Conservation (phyloP, 2,329 filamentous ascomycete species). For the Verticillium nubilum region DNA sequence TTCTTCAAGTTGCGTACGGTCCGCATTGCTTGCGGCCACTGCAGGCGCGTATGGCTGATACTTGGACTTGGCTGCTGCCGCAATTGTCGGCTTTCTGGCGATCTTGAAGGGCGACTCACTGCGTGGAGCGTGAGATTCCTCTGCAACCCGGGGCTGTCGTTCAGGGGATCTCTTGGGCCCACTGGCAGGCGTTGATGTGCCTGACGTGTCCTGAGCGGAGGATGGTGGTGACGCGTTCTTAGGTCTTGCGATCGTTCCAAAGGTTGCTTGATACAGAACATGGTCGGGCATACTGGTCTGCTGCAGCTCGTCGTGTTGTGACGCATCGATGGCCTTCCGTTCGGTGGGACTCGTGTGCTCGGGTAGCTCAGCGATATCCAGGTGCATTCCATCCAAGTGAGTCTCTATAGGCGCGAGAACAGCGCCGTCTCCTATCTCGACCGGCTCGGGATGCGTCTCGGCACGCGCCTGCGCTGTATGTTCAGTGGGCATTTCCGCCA, state of each 20-base stretch:
- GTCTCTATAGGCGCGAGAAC: slow-evolving; percentile 30
- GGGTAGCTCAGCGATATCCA: slow-evolving; percentile 32
- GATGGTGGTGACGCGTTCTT: background rate
- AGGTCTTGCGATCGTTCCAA: slow-evolving; percentile 10
- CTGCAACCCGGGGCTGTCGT: background rate
- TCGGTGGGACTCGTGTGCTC: slow-evolving; percentile 24
- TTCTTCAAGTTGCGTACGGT: background rate
- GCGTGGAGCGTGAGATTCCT: background rate
- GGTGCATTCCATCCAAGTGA: slow-evolving; percentile 9
- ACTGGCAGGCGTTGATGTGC: background rate
- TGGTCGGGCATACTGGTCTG: slow-evolving; percentile 9
- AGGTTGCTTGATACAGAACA: slow-evolving; percentile 10
- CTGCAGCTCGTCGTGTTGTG: slow-evolving; percentile 9
- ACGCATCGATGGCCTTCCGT: slow-evolving; percentile 6
- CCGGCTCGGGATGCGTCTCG: slow-evolving; percentile 36
- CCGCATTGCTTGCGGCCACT: background rate
- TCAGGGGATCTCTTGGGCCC: background rate
- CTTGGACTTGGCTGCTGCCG: background rate
- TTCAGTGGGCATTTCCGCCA: slow-evolving; percentile 43
- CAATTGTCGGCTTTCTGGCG: slow-evolving; percentile 9
- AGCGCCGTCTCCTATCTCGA: slow-evolving; percentile 37
- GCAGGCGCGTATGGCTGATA: slow-evolving; percentile 12
- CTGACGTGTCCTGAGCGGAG: background rate
- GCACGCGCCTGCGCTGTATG: slow-evolving; percentile 32
- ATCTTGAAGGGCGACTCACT: slow-evolving; percentile 2